Evolutionary conservation across 2,329 filamentous ascomycete genomes (phyloP), one percentile per base, ranked within the genome.

Genomic region (Fusarium sp.): DNA sequence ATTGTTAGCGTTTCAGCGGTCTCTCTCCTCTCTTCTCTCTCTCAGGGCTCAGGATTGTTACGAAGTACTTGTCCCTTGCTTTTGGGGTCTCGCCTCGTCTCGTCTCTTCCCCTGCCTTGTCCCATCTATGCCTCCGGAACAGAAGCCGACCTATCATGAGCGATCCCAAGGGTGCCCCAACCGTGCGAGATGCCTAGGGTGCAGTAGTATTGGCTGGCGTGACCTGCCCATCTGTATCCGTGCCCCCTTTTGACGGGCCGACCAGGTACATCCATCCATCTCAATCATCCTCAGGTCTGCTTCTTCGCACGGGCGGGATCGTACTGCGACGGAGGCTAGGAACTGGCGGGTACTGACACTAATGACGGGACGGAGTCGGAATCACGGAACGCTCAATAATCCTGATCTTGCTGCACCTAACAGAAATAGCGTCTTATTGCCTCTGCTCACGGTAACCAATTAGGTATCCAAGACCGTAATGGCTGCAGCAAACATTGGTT

Each of bases 221-320:
- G 62, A 59, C 47, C 44, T 49, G 36, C 60, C 47, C 25, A 29
- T 54, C 15, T 42, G 29, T 56, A 64, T 54, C 70, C 61, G 70
- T 72, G 70, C 57, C 55, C 54, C 65, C 42, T 53, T 52, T 60
- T 55, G 62, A 55, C 65, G 52, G 62, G 41, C 47, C 57, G 47
- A 56, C 57, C 47, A 54, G 50, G 47, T 42, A 46, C 59, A 33
- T 49, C 56, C 44, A 53, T 46, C 42, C 46, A 50, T 35, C 46
- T 35, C 36, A 50, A 35, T 59, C 35, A 53, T 33, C 47, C 35
- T 22, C 44, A 27, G 49, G 49, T 27, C 60, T 39, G 49, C 53
- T 54, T 44, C 41, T 67, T 72, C 64, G 69, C 69, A 72, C 69
- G 65, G 69, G 53, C 70, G 66, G 70, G 57, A 73, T 72, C 70